phyloP scores from a whole-genome alignment of 2,329 filamentous ascomycete genomes.

The Chaetomium strumarium region DNA sequence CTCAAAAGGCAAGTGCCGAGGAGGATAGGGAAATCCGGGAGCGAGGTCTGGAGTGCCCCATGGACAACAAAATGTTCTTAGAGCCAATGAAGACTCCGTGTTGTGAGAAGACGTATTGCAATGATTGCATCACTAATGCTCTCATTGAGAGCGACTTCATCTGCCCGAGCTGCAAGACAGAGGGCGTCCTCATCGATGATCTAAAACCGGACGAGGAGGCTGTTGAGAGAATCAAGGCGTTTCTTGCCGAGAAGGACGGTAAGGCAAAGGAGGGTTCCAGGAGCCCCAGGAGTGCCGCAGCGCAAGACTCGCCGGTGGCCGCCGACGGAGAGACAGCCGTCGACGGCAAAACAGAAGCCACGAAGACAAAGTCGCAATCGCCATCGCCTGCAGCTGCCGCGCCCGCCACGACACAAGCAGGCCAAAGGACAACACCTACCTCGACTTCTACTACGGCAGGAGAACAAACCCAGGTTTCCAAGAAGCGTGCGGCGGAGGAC shows the following conservation, averaged over 20 bases:
- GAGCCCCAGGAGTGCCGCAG: slow-evolving; percentile 32
- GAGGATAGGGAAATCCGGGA: slow-evolving; percentile 84
- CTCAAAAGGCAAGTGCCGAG: slow-evolving; percentile 68
- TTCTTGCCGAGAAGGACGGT: slow-evolving; percentile 45
- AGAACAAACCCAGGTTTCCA: slow-evolving; percentile 38
- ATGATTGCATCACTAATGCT: slow-evolving; percentile 98
- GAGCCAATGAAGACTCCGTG: slow-evolving; percentile 98
- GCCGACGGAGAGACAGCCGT: slow-evolving; percentile 34
- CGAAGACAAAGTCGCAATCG: slow-evolving; percentile 31
- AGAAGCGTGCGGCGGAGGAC: slow-evolving; percentile 80
- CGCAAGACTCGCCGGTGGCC: slow-evolving; percentile 31
- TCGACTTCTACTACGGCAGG: slow-evolving; percentile 18
- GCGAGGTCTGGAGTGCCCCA: slow-evolving; percentile 82
- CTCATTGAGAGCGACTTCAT: slow-evolving; percentile 97
- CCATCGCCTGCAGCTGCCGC: slow-evolving; percentile 26
- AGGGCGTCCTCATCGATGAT: slow-evolving; percentile 90
- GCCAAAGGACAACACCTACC: slow-evolving; percentile 26
- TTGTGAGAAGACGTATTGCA: slow-evolving; percentile 97
- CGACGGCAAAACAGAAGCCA: slow-evolving; percentile 32
- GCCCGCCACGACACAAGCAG: slow-evolving; percentile 22
- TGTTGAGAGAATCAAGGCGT: slow-evolving; percentile 71
- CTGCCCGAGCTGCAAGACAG: slow-evolving; percentile 85
- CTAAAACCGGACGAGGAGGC: slow-evolving; percentile 76
- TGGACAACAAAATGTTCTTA: slow-evolving; percentile 98
- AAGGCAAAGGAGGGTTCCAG: slow-evolving; percentile 43